Evolutionary conservation across 768 basidiomycete genomes (phyloP), one percentile per base, ranked within the genome.

Genomic region (Naematelia encephala): DNA sequence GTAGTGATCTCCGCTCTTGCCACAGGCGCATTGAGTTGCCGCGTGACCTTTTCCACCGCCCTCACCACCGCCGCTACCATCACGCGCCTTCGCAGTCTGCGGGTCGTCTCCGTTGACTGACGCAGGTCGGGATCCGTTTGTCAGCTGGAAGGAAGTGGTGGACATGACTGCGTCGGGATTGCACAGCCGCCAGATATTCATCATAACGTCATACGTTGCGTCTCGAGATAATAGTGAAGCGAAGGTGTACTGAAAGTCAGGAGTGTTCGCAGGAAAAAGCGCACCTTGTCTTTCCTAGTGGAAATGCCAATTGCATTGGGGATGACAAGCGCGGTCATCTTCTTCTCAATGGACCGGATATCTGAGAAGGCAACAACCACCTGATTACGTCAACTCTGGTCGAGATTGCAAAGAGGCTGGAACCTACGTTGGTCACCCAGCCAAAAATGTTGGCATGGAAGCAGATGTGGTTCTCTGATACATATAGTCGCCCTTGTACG

Each of bases 361-460:
- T 96, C 91, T 73, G 86, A 83, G 62, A 96, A 91, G 5, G 93
- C 88, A 58, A 97, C 85, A 44, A 86, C 86, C 63, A 93, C 81
- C 91, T 93, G 74, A 14, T 49, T 50, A 8, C 28, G 16, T 13
- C 26, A 54, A 26, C 14, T 28, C 25, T 26, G n/a, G 28, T n/a
- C 16, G 22, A 22, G n/a, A 2, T 22, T 48, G 5, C 28, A 5
- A 46, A 28, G 28, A 57, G 26, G 25, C 22, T 51, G 10, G 5
- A 0, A 81, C 92, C 77, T 77, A 94, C 93, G 73, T 94, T 87
- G 26, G 94, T 98, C 50, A 96, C 88, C 96, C 94, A 98, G 44
- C 96, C 94, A 77, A 98, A 94, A 45, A 98, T 97, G 73, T 98
- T 98, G 44, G 96, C 94, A 68, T 99, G 90, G 81, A 98, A 99